phyloP scores from a whole-genome alignment of 1,284 basidiomycete species.

The Apiotrichum sp. region DNA sequence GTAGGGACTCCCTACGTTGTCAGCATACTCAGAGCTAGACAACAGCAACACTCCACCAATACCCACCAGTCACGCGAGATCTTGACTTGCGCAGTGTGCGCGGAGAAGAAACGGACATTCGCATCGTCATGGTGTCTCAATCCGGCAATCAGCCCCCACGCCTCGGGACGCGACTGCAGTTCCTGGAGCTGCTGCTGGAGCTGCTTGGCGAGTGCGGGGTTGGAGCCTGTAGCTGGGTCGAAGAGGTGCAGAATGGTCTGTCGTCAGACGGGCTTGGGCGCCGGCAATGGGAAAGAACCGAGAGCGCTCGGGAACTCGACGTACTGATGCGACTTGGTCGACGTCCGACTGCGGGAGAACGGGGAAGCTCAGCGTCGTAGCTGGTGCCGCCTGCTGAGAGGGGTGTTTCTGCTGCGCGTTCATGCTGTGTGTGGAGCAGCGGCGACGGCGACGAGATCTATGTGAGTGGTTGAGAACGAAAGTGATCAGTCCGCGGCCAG shows the following conservation, averaged over 20 bases:
- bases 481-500: too few species aligned
- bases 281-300: too few species aligned
- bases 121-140: slow-evolving; percentile 51
- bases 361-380: slow-evolving; percentile 22
- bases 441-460: too few species aligned
- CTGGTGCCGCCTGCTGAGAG: background rate
- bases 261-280: background rate
- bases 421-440: too few species aligned
- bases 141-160: slow-evolving; percentile 46
- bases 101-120: slow-evolving; percentile 85
- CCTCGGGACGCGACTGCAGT: slow-evolving; percentile 39
- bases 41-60: background rate
- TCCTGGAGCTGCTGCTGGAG: slow-evolving; percentile 43
- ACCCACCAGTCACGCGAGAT: slow-evolving; percentile 79
- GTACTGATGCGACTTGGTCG: slow-evolving; percentile 33
- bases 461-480: too few species aligned
- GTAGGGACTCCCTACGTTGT: slow-evolving; percentile 40
- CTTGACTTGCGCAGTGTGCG: slow-evolving; percentile 84
- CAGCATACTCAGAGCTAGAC: too few species aligned
- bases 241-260: slow-evolving; percentile 43
- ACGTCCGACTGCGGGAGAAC: slow-evolving; percentile 31
- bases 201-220: slow-evolving; percentile 36
- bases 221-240: slow-evolving; percentile 28
- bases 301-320: background rate
- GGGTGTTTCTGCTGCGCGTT: too few species aligned